Percentiles rank a stretch among this genome's conserved stretches.
Evolutionary conservation across 2,329 filamentous ascomycete species (phyloP).

Genomic region (Sporothrix euskadiensis): DNA sequence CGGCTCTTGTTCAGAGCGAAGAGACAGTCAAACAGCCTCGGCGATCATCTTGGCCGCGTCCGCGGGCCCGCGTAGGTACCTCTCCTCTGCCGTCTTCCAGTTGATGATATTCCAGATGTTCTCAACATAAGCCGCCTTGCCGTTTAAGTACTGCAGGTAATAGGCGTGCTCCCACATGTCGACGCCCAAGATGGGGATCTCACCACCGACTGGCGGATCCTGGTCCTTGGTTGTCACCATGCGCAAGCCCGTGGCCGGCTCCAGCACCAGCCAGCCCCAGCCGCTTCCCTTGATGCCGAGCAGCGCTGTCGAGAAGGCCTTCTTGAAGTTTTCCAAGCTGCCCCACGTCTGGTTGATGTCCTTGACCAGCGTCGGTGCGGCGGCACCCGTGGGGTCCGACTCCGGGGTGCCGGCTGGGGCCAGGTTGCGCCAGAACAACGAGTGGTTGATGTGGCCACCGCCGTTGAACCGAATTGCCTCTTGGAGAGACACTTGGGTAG

Average conservation of each 20-base stretch:
- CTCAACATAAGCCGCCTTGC: conserved; percentile 72
- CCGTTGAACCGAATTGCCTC: conserved; percentile 68
- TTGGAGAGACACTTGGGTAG: conserved; percentile 62
- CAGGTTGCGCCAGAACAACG: conserved; percentile 71
- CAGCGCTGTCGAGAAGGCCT: conserved; percentile 64
- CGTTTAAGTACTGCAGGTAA: conserved; percentile 74
- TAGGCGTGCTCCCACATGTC: conserved; percentile 97
- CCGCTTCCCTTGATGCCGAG: conserved; percentile 78
- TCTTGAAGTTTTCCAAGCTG: conserved; percentile 64
- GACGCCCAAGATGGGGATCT: conserved; percentile 72
- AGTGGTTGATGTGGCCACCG: conserved; percentile 67
- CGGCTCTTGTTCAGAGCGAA: background rate
- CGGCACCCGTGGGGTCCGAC: conserved; percentile 49
- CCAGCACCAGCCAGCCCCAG: conserved; percentile 83
- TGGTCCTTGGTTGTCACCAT: conserved; percentile 86
- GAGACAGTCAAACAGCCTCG: conserved; percentile 43
- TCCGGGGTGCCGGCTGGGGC: conserved; percentile 58
- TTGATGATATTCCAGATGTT: conserved; percentile 79
- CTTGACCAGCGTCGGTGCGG: conserved; percentile 47
- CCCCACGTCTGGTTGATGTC: conserved; percentile 69
- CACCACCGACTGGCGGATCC: conserved; percentile 66
- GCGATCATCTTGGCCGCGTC: conserved; percentile 50
- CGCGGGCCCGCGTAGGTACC: conserved; percentile 55
- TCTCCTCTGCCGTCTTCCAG: conserved; percentile 68
- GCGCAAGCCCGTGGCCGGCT: conserved; percentile 58